Percentiles rank a stretch among this genome's conserved stretches.
Conservation (phyloP, 495 filamentous ascomycete species). For the Aspergillus taichungensis region DNA sequence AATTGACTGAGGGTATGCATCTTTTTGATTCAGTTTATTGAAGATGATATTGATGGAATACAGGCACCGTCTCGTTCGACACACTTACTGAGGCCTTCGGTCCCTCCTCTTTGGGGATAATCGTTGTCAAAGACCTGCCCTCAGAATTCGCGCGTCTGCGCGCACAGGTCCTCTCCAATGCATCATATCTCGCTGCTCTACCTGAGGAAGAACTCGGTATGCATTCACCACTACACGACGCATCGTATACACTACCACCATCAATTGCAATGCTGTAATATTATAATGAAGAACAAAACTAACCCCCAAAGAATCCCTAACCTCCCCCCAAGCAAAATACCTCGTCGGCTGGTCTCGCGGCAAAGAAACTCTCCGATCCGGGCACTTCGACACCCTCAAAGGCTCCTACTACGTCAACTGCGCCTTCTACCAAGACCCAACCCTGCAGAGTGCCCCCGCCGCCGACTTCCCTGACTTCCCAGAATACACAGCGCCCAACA, state of each 20-base stretch:
- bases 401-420: constrained; percentile 97
- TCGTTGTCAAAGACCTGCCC: constrained; percentile 81
- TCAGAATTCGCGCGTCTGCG: constrained; percentile 58
- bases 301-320: constrained; percentile 31
- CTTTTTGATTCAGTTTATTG: neutral
- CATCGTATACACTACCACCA: too few relatives aligned
- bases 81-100: constrained; percentile 82
- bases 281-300: too few relatives aligned
- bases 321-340: constrained; percentile 44
- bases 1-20: constrained; percentile 31
- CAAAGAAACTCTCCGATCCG: constrained; percentile 87
- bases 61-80: constrained; percentile 64
- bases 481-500: constrained; percentile 64
- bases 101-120: constrained; percentile 82
- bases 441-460: constrained; percentile 49
- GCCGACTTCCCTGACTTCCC: constrained; percentile 50
- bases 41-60: neutral
- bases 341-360: constrained; percentile 71
- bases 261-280: too few relatives aligned
- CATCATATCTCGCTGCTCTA: constrained; percentile 83
- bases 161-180: constrained; percentile 67
- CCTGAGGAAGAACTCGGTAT: constrained; percentile 63
- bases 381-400: constrained; percentile 85
- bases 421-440: constrained; percentile 73
- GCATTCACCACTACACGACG: constrained; percentile 6